Base-by-base conservation (phyloP, 768 basidiomycete species). In the Boletus fagicola region DNA sequence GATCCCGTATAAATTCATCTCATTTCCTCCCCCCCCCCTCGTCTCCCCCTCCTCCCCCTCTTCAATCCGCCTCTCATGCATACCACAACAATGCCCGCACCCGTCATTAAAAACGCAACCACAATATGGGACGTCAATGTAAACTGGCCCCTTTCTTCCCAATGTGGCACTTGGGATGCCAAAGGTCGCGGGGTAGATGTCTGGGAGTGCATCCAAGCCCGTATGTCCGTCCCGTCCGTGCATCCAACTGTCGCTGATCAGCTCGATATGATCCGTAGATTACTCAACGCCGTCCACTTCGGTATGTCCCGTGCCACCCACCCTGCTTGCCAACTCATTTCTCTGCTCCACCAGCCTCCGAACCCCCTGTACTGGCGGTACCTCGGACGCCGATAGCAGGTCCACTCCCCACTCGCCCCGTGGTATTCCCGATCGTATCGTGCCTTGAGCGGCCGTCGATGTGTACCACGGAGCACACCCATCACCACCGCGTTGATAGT, bases 161-260 rank as follows among this genome's bases (percentile, higher is more conserved):
- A 90, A 66, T 89, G 88, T 69, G 83, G 83, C 53, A 78, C 85
- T 15, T 90, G 87, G 87, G 84, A 89, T 71, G 72, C 81, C 24
- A 80, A 78, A 70, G 78, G 82, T 51, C 80, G 82, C 40, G 83
- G 85, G 28, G 88, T 90, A 42, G 85, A 88, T 54, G 80, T 90
- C 53, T 90, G 87, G 87, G 87, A 90, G 65, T 90, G 88, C 67
- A 75, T 88, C 53, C 72, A 77, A 70, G 80, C 82, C 63, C 88
- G 88, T 89, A 72, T 72, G 51, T 38, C 60, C 51, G 28, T 39
- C 54, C 33, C 53, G 43, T n/a, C 20, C 47, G 20, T 40, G n/a
- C 38, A 20, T 24, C 12, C 42, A 24, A 22, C 39, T 42, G 18
- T 49, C 45, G 13, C 58, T 64, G 53, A 55, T 36, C n/a, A 50